Evolutionary conservation across 2,329 filamentous ascomycete genomes (phyloP), one percentile per base, ranked within the genome.

Genomic region (Davidsoniella eucalypti): DNA sequence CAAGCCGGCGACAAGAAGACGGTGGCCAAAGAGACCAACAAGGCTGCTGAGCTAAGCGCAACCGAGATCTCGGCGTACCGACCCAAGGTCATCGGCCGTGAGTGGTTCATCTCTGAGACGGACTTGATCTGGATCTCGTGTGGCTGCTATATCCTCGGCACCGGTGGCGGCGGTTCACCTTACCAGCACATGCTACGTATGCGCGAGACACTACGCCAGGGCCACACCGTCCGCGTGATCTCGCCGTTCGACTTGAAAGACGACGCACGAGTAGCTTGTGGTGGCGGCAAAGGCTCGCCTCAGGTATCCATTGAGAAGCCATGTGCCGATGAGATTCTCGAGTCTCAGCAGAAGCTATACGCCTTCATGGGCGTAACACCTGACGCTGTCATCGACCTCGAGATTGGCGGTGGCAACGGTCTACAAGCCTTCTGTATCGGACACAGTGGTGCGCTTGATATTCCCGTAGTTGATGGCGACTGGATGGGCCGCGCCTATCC

Each of bases 341-440:
- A 74, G 48, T 64, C 70, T 3, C 71, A 73, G 53, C 56, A 57
- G 1, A 73, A 73, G 56, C 63, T 81, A 7, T 76, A 72, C 60
- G 69, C 71, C 43, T 37, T 53, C 18, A 69, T 72, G 33, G 64
- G 71, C 44, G 63, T 66, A 37, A 59, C 61, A 14, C 58, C 60
- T 1, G 69, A 73, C 18, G 72, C 76, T 37, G 72, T 81, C 54
- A 75, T 82, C 54, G 69, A 75, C 1, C 60, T 81, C 9, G 79
- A 83, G 57, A 79, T 83, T 49, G 80, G 80, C n/a, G 79, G 80
- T 5, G 71, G 70, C 4, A 83, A 83, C 55, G 78, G 78, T 0
- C 64, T 81, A 7, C 70, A 76, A 55, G 70, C 72, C 7, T 64
- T 80, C 61, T 66, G 77, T 3, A 61, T 78, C 4, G 75, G 75